Base-by-base conservation (phyloP, 192 early-diverging fungal species). In the Coemansia sp. region DNA sequence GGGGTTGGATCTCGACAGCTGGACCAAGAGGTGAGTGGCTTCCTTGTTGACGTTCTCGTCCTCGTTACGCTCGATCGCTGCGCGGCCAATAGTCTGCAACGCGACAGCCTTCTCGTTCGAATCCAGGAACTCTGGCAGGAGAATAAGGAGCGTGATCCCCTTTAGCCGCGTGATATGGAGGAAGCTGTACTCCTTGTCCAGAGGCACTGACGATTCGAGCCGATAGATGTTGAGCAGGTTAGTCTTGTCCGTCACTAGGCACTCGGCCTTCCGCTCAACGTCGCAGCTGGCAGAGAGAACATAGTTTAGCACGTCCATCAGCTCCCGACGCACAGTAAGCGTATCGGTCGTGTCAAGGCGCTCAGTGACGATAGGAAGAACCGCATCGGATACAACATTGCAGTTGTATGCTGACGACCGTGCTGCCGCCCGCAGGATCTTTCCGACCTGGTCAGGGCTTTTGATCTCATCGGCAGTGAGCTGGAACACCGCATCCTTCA, bases 171-270 rank as follows among this genome's bases (percentile, higher is more conserved):
- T 75, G 22, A 87, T 70, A 30, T 87, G 76, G 37, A 92, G 55
- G 7, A 80, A 80, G 41, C 77, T 82, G 53, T 90, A 87, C 58
- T 91, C 87, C 51, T 87, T 85, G 27, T 75, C 65, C 1, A 68
- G 48, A 18, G 80, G 79, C 0, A 82, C 68, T 17, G 83, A 59
- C 5, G 85, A 52, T 7, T 88, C 79, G 7, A 77, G 67, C 14
- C 78, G 79, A 48, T 87, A 94, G 4, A 89, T 57, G 33, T 73
- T 80, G 47, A 90, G 84, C 45, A 89, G 72, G n/a, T 82, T 77
- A 53, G 81, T 81, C 60, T 94, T 91, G 50, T 79, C 88, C 0
- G 82, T 35, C 5, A 84, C 51, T 26, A 92, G 56, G 17, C 88
- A 65, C 32, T 66, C 64, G 23, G 65, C 62, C 17, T 46, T 54